Evolutionary conservation across 169 alveolate species (phyloP), one percentile per base, ranked within the genome.

Genomic region (Eimeria nieschulzi): DNA sequence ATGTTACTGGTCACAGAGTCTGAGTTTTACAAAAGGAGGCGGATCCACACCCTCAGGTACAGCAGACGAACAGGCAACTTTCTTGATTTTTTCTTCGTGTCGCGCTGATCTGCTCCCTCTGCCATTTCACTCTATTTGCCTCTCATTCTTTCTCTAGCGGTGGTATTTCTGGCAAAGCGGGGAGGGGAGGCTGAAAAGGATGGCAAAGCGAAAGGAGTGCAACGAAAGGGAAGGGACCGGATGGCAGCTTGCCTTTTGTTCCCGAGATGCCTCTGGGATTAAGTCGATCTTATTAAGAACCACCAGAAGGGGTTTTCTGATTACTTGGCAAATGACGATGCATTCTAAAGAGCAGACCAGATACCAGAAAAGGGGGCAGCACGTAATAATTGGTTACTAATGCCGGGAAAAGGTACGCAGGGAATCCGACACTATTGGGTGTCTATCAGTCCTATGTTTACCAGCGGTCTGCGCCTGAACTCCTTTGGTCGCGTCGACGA

Each of bases 201-300:
- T 80, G 21, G 21, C 53, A 19, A 15, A 12, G n/a, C 23, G 10
- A 15, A 12, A 10, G 59, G 21, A 1, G 76, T 0, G 33, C 23
- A n/a, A 80, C 55, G 12, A 10, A 53, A 46, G 21, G 54, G 9
- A 12, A 3, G 54, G 9, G 13, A 26, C 33, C 51, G 64, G 26
- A 8, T 70, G 46, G 2, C 10, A 9, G 5, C 10, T 88, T 46
- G 95, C 91, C 92, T 90, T 91, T 39, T 92, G 94, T n/a, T 93
- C 96, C 64, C 98, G 94, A 33, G 94, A 88, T 76, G 93, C 95
- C 55, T 95, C 92, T 10, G 97, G 96, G 66, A 97, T 92, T 63
- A 96, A 91, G 90, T 98, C 99, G 13, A 97, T 94, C 95, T 98
- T 98, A 86, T 97, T 98, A 26, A 98, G 76, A 54, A 96, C 98